Evolutionary conservation across 2,329 filamentous ascomycete genomes (phyloP), one percentile per base, ranked within the genome.

Genomic region (Ascochyta clinopodiicola): DNA sequence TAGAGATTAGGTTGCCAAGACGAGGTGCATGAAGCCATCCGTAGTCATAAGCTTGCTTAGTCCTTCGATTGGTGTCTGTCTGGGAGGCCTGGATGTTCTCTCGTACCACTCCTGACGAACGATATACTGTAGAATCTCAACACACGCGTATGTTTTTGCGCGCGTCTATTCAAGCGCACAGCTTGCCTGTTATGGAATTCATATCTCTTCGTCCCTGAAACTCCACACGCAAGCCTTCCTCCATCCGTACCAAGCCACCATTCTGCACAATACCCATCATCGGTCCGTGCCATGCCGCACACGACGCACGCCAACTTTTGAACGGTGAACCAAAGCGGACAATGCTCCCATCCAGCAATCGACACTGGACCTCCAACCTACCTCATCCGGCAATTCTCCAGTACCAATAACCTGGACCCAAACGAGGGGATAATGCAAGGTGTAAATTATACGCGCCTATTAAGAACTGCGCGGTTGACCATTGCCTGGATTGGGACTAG

Each of bases 261-360:
- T 25, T n/a, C 21, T 40, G 37, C 44, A 57, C 17, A 22, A 13
- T 29, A 19, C 24, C 37, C 17, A 22, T 29, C 25, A 48, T 40
- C 19, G 43, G 19, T 15, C 21, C 22, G 31, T 31, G 25, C 17
- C 34, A 45, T 29, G 21, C 37, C 44, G 22, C 32, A 44, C n/a
- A 12, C 29, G 5, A 37, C 31, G 40, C 12, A 15, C 21, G 39
- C 36, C 25, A 34, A 57, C 51, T 60, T 37, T 51, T 24, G 17
- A 52, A 12, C 35, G 15, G 13, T 27, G 36, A 43, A 58, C 60
- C 25, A 60, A 66, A 57, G 44, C 29, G 57, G 63, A 59, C 37
- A 64, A 67, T 64, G 64, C 59, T 61, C 50, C 19, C n/a, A 4
- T 31, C 17, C 64, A 66, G 64, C 50, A 57, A 59, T 66, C 64